Percentiles rank a stretch among this genome's conserved stretches.
phyloP scores from a whole-genome alignment of 768 basidiomycete species.

The Suillus luteus region DNA sequence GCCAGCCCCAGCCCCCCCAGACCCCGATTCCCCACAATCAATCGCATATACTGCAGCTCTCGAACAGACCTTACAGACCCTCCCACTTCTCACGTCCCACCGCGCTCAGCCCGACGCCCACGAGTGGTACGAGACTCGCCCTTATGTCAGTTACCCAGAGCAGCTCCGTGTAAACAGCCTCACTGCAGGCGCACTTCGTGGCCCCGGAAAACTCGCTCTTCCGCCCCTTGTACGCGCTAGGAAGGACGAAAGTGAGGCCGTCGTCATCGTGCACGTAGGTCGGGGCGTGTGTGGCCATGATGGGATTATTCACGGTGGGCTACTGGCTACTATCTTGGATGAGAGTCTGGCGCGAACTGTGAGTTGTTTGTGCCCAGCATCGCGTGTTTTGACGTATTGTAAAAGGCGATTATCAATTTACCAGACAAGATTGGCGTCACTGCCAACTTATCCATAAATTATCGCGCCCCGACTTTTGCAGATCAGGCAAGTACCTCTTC shows the following conservation, averaged over 20 bases:
- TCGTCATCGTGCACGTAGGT: conserved; percentile 80
- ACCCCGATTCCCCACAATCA: conserved; percentile 57
- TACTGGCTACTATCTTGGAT: conserved; percentile 88
- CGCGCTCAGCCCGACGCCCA: conserved; percentile 50
- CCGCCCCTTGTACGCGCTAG: conserved; percentile 74
- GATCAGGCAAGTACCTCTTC: conserved; percentile 61
- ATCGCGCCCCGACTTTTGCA: conserved; percentile 85
- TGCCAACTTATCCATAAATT: conserved; percentile 78
- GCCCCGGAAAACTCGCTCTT: conserved; percentile 84
- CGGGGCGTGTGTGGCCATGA: conserved; percentile 89
- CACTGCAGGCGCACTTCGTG: conserved; percentile 82
- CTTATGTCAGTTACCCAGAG: conserved; percentile 69
- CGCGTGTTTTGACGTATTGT: conserved; percentile 6
- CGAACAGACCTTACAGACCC: conserved; percentile 66
- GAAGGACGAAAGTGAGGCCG: conserved; percentile 73
- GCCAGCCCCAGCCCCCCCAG: conserved; percentile 63
- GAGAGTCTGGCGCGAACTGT: conserved; percentile 84
- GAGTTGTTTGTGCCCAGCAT: conserved; percentile 27
- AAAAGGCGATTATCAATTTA: conserved; percentile 79
- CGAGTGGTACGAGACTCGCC: conserved; percentile 79
- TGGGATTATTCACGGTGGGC: conserved; percentile 92
- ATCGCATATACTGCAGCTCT: conserved; percentile 57
- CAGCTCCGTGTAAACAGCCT: conserved; percentile 80
- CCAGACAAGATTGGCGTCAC: conserved; percentile 93
- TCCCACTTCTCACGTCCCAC: conserved; percentile 58